phyloP scores from a whole-genome alignment of 2,329 filamentous ascomycete species.

The Ceratocystis ficicola region DNA sequence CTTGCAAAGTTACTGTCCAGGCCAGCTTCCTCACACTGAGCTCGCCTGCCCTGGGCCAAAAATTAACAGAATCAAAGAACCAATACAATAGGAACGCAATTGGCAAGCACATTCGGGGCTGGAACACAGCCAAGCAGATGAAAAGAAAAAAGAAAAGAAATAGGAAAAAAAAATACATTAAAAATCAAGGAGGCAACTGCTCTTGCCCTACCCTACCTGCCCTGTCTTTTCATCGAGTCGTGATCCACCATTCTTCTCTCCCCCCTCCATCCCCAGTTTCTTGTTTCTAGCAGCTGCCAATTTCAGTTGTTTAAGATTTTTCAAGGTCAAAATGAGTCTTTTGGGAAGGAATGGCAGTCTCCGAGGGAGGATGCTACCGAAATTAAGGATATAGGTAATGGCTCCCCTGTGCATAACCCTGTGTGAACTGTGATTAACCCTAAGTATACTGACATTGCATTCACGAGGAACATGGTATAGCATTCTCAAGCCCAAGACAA shows the following conservation, averaged over 20 bases:
- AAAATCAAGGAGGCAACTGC: background rate
- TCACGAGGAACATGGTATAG: background rate
- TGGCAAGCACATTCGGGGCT: too few relatives aligned
- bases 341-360: conserved; percentile 9
- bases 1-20: too few relatives aligned
- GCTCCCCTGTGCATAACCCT: background rate
- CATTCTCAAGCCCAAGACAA: background rate
- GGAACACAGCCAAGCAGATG: background rate
- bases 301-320: background rate
- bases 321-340: background rate
- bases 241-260: background rate
- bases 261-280: background rate
- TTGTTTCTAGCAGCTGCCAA: conserved; percentile 1
- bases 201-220: background rate
- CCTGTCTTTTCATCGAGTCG: too few relatives aligned
- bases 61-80: too few relatives aligned
- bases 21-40: too few relatives aligned
- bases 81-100: too few relatives aligned
- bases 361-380: conserved; percentile 6
- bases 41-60: too few relatives aligned
- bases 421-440: too few relatives aligned
- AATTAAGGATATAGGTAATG: background rate
- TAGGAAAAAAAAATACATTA: background rate
- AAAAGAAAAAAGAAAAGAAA: background rate
- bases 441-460: too few relatives aligned